These are phyloP conservation scores for Amborella trichopoda DNA, from an alignment of 164 flowering plant species.

Conservation along the genomic window DNA sequence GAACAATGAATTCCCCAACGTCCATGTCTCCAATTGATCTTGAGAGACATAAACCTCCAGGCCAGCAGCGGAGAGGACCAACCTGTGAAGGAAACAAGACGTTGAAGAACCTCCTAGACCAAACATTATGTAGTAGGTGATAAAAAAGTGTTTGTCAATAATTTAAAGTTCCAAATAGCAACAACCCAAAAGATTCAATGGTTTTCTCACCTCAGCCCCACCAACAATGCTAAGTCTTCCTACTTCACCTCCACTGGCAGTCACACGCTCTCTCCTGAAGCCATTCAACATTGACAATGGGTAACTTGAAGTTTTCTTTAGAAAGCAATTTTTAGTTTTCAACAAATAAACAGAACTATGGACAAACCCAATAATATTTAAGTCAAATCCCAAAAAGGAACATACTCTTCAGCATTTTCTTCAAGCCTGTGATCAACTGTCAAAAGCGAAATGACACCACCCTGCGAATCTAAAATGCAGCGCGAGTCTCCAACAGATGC, in stretches of 20 bases:
- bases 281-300: too few relatives aligned
- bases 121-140: not conserved
- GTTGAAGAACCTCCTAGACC: not conserved
- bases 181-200: constrained; percentile 1
- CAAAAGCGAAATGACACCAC: constrained; percentile 47
- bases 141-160: not conserved
- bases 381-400: too few relatives aligned
- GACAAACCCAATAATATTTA: too few relatives aligned
- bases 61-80: constrained; percentile 95
- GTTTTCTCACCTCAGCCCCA: constrained; percentile 47
- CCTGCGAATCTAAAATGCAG: constrained; percentile 75
- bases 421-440: constrained; percentile 92
- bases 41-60: constrained; percentile 92
- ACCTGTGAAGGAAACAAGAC: constrained; percentile 25
- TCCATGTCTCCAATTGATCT: constrained; percentile 90
- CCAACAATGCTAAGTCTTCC: constrained; percentile 80
- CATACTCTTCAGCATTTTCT: constrained; percentile 85
- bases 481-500: constrained; percentile 94
- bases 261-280: constrained; percentile 80
- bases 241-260: constrained; percentile 95
- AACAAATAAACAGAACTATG: too few relatives aligned
- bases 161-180: too few relatives aligned
- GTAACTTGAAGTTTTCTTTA: too few relatives aligned
- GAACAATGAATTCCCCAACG: constrained; percentile 87
- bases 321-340: too few relatives aligned